Base-by-base conservation (phyloP, 78 protist genomes). In the Polysphondylium violaceum region DNA sequence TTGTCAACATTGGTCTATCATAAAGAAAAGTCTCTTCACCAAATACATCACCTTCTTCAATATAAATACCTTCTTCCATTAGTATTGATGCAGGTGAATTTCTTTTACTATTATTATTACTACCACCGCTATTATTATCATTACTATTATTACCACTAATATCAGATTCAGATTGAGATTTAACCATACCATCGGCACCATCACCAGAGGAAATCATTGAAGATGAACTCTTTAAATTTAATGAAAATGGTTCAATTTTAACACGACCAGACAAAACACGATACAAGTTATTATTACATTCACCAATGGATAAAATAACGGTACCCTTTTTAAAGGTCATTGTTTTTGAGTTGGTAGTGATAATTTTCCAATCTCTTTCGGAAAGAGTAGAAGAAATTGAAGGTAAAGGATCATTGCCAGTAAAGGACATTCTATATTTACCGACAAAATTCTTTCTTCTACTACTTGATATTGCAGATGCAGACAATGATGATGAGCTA, bases 371-470 rank as follows among this genome's bases (percentile, higher is more conserved):
- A 47, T 83, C 91, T 50, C 91, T 69, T 23, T 83, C 91, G 8
- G 76, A 44, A 0, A 83, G 31, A 0, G 91, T 11, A 8, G 91
- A 69, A 7, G 73, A 21, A 53, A 83, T 72, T 0, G 74, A 69
- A 7, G 91, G 91, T 6, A 67, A 68, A 58, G 91, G 91, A 33
- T 83, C 91, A n/a, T 83, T 83, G 6, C 91, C 91, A 51, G 91
- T 83, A 31, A 83, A 83, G 11, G 91, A 83, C 91, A 83, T 67
- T 25, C 91, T 40, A 44, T 83, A 83, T 31, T 78, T 83, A 0
- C 81, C 29, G 14, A 58, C 91, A 41, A 69, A 71, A 25, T 60
- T 59, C 79, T 69, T 83, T 51, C 79, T 72, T 72, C 78, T 72
- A 50, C 27, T 33, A n/a, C 65, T 72, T 21, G n/a, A 31, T 17